Conservation (phyloP, 1,284 basidiomycete species). For the Cryptococcus amylolentus region DNA sequence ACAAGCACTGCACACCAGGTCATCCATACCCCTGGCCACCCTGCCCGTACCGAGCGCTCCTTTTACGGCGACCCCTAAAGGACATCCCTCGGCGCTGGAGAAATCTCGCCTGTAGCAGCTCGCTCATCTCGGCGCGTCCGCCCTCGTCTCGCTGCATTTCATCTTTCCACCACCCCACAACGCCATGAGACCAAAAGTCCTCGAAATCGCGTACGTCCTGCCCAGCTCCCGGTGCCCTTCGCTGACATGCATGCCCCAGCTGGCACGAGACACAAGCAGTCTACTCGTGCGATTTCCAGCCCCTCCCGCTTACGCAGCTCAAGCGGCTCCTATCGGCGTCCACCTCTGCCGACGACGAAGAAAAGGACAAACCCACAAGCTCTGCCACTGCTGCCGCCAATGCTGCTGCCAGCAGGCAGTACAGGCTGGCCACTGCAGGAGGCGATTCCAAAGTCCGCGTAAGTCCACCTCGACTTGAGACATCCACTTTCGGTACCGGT, state of each 20-base stretch:
- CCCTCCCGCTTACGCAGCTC: conserved; percentile 52
- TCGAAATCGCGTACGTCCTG: conserved; percentile 45
- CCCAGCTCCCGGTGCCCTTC: not conserved
- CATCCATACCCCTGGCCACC: not conserved
- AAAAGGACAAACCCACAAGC: conserved; percentile 11
- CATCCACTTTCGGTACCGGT: not conserved
- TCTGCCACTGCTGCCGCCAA: conserved; percentile 1
- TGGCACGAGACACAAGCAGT: conserved; percentile 94
- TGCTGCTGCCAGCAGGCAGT: conserved; percentile 55
- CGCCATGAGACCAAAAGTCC: conserved; percentile 48
- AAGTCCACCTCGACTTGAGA: conserved; percentile 45
- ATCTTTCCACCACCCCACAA: not conserved
- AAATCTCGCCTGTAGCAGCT: not conserved
- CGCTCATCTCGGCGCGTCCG: not conserved
- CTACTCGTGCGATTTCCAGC: conserved; percentile 91
- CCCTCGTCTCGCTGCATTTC: not conserved
- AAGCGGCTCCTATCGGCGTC: conserved; percentile 47
- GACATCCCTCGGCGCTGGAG: not conserved
- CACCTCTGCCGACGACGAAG: conserved; percentile 27
- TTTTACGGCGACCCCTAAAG: too few species aligned
- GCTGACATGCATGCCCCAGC: conserved; percentile 18
- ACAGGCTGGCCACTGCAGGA: conserved; percentile 89
- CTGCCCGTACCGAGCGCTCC: not conserved
- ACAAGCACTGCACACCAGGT: too few species aligned
- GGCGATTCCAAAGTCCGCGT: conserved; percentile 97